These are phyloP conservation scores for Tephrocybe sp. DNA, from an alignment of 768 basidiomycete genomes.

Conservation along the genomic window DNA sequence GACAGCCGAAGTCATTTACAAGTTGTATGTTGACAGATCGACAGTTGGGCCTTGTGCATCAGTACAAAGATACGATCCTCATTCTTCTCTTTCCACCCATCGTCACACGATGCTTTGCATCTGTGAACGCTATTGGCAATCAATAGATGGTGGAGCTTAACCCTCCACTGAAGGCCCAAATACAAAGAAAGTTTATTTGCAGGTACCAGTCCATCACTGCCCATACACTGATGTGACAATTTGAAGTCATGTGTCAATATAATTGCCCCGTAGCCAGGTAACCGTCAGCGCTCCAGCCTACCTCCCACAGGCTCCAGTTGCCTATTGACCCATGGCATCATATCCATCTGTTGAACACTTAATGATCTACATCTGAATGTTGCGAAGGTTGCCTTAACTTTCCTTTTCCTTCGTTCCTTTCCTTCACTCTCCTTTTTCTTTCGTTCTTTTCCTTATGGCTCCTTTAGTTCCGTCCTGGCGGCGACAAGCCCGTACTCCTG, in stretches of 20 bases:
- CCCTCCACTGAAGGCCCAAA: not conserved
- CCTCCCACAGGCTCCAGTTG: not conserved
- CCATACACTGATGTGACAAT: not conserved
- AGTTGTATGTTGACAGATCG: constrained; percentile 12
- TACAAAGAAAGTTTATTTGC: not conserved
- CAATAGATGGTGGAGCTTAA: not conserved
- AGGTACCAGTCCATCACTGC: not conserved
- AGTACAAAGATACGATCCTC: not conserved
- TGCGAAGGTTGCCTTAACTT: constrained; percentile 8
- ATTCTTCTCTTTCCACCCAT: not conserved
- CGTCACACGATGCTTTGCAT: not conserved
- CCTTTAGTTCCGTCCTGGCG: constrained; percentile 21
- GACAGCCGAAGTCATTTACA: not conserved
- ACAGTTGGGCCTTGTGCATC: constrained; percentile 6
- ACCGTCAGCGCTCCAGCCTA: constrained; percentile 3
- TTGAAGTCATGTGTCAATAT: constrained; percentile 1
- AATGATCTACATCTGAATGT: not conserved
- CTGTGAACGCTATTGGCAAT: not conserved
- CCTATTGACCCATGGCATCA: constrained; percentile 5
- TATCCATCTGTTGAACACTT: constrained; percentile 9
- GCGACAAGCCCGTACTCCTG: constrained; percentile 15
- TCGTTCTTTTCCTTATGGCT: constrained; percentile 17
- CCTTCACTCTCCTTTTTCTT: constrained; percentile 8
- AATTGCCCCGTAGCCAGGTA: constrained; percentile 3
- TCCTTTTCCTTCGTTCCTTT: constrained; percentile 10